Base-by-base conservation (phyloP, 164 flowering plant genomes). In the Nelumbo lutea region DNA sequence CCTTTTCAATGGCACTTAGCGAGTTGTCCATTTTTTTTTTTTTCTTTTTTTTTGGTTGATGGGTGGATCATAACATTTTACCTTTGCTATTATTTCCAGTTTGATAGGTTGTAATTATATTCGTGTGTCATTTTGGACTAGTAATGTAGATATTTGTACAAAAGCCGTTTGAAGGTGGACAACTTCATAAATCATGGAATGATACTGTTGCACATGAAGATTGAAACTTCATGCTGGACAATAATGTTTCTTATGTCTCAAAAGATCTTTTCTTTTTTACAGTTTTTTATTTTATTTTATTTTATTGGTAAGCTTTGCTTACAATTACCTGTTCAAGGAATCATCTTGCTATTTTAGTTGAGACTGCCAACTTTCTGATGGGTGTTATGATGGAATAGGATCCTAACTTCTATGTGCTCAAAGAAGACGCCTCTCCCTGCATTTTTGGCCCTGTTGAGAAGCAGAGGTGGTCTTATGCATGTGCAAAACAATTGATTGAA, bases 391-490 rank as follows among this genome's bases (percentile, higher is more conserved):
- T 70, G 68, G 39, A 64, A 72, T 59, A 80, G 83, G 83, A 80
- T 46, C 76, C 80, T 55, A 67, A 42, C 3, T 80, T 74, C 68
- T 80, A 72, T 68, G 70, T 79, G 44, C 80, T 81, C 45, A 73
- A 79, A 73, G 84, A 83, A 72, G 84, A 83, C 53, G 78, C 47
- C 3, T 83, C 84, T 9, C 83, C 86, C 40, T 83, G 86, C 76
- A 83, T 81, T 63, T 83, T 83, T 79, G 84, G 84, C 40, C 61
- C 84, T 5, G 76, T 81, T 74, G 84, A 83, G 79, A 83, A 81
- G 67, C 84, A 83, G 50, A 79, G 84, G 72, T 83, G 83, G 84
- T 83, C 83, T 5, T 83, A 83, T 72, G 86, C 86, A 8, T 81
- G 86, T 72, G 84, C 84, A 50, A 81, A 83, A 62, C 86, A 81